Conservation (phyloP, 2,329 filamentous ascomycete species). For the Monosporascus sp. region DNA sequence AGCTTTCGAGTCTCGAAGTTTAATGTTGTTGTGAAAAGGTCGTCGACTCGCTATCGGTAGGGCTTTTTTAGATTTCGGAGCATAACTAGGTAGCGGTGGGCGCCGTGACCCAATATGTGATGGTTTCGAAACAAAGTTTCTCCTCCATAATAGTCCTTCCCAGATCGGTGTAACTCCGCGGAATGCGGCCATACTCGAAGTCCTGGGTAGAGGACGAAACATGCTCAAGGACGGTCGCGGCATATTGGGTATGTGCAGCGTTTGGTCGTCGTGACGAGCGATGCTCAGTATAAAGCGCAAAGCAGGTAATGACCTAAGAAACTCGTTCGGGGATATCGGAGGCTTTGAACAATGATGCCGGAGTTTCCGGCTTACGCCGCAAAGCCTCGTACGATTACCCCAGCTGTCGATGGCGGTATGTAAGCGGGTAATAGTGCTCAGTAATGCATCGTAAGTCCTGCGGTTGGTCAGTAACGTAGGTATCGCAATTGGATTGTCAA, state of each 20-base stretch:
- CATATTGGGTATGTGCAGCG: background rate
- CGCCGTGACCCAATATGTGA: conserved; percentile 6
- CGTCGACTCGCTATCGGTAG: conserved; percentile 15
- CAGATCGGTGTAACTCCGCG: background rate
- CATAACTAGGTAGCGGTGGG: conserved; percentile 7
- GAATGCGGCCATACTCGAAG: background rate
- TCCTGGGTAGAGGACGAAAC: background rate
- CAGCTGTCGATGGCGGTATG: background rate
- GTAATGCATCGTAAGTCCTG: background rate
- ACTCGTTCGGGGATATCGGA: background rate
- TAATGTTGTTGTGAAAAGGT: conserved; percentile 21
- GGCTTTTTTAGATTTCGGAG: conserved; percentile 8
- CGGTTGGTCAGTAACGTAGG: background rate
- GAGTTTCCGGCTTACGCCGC: background rate
- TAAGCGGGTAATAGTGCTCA: background rate
- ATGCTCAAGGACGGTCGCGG: background rate
- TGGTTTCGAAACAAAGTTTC: conserved; percentile 4
- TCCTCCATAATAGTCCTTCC: background rate
- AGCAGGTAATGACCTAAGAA: background rate
- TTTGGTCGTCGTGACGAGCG: background rate
- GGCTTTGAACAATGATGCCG: background rate
- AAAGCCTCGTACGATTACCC: background rate
- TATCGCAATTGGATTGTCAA: background rate
- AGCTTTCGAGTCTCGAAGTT: conserved; percentile 19
- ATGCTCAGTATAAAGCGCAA: background rate